These are phyloP conservation scores for Tulasnella sp. DNA, from an alignment of 768 basidiomycete genomes.

Conservation along the genomic window DNA sequence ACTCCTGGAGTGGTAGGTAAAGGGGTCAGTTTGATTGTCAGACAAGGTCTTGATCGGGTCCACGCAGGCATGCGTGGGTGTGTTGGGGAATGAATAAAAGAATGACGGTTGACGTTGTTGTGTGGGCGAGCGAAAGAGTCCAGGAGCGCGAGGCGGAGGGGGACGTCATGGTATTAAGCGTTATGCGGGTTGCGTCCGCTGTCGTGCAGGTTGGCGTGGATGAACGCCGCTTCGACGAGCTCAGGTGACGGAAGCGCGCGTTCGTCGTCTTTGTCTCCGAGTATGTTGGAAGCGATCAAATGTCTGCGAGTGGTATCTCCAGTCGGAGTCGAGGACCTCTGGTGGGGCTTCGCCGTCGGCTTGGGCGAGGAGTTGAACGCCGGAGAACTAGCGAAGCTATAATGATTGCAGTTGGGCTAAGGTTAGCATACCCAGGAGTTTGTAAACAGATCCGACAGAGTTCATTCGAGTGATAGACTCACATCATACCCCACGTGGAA, in stretches of 20 bases:
- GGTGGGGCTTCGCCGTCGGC: slow-evolving; percentile 57
- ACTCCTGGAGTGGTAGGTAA: neutral
- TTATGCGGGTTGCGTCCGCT: neutral
- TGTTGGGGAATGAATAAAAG: slow-evolving; percentile 70
- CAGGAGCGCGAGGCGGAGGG: slow-evolving; percentile 1
- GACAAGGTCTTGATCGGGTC: neutral
- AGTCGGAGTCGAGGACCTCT: slow-evolving; percentile 23
- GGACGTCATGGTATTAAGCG: slow-evolving; percentile 11
- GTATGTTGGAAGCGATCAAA: slow-evolving; percentile 18
- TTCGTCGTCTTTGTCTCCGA: slow-evolving; percentile 26
- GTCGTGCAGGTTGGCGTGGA: slow-evolving; percentile 10
- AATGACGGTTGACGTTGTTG: slow-evolving; percentile 46
- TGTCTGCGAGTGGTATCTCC: slow-evolving; percentile 29
- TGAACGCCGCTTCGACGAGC: slow-evolving; percentile 8
- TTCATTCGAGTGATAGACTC: slow-evolving; percentile 44
- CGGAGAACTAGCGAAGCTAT: slow-evolving; percentile 90
- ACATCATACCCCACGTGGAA: slow-evolving; percentile 97
- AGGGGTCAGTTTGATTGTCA: neutral
- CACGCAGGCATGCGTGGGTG: slow-evolving; percentile 43
- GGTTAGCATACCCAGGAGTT: neutral
- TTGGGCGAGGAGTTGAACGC: slow-evolving; percentile 78
- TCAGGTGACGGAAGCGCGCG: neutral
- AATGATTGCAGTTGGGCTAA: neutral
- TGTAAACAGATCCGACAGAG: slow-evolving; percentile 35
- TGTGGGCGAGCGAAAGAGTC: neutral